These are phyloP conservation scores for Xylaria sp. DNA, from an alignment of 2,329 filamentous ascomycete species.

Conservation along the genomic window DNA sequence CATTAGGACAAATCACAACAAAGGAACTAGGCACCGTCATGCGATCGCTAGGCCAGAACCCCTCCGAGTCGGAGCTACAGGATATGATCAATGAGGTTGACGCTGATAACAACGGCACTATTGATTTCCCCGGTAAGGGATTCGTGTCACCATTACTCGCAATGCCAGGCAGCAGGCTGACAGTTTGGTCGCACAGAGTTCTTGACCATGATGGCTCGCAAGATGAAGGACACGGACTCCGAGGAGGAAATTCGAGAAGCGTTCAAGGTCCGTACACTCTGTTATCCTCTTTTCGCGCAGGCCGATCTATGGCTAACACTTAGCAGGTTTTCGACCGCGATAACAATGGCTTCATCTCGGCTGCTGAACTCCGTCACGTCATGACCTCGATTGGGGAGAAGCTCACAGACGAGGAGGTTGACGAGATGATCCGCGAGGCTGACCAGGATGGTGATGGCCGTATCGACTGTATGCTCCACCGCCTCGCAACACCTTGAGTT, in stretches of 20 bases:
- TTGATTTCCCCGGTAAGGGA: conserved; percentile 84
- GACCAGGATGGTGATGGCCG: conserved; percentile 90
- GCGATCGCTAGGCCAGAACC: conserved; percentile 90
- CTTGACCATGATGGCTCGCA: conserved; percentile 92
- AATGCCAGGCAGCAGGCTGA: conserved; percentile 43
- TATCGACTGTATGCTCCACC: conserved; percentile 77
- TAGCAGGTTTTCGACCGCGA: conserved; percentile 82
- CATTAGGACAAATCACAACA: conserved; percentile 85
- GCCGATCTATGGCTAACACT: conserved; percentile 35
- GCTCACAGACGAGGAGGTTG: conserved; percentile 89
- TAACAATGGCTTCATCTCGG: conserved; percentile 92
- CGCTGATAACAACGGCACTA: conserved; percentile 92
- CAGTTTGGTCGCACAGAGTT: conserved; percentile 69
- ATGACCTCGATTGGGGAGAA: conserved; percentile 95
- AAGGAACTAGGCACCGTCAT: conserved; percentile 92
- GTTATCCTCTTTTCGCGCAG: conserved; percentile 12
- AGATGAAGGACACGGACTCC: conserved; percentile 94
- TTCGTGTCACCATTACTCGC: background rate
- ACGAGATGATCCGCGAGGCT: conserved; percentile 93
- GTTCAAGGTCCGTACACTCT: conserved; percentile 72
- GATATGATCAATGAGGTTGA: conserved; percentile 97
- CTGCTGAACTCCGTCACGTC: conserved; percentile 86
- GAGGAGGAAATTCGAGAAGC: conserved; percentile 92
- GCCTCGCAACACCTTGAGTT: background rate
- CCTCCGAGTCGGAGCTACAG: conserved; percentile 88